These are phyloP conservation scores for Flaveria brownii DNA, from an alignment of 129 eudicot species.

Conservation along the genomic window DNA sequence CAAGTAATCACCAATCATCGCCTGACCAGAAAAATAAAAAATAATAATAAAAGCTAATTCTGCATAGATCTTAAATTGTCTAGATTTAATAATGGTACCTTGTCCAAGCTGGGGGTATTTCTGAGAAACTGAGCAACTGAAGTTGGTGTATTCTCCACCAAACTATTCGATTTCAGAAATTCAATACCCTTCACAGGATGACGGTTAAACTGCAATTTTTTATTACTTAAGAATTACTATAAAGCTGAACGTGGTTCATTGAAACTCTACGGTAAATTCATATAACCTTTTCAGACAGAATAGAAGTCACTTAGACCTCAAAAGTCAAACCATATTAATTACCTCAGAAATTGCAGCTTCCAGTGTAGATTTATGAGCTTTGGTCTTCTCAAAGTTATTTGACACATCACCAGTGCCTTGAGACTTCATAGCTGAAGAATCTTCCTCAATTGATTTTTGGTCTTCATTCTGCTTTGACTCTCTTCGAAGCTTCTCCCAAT, in stretches of 20 bases:
- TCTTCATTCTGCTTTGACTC: slow-evolving; percentile 59
- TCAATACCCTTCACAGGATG: slow-evolving; percentile 77
- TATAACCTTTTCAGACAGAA: background rate
- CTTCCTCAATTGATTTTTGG: slow-evolving; percentile 44
- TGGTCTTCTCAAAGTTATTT: slow-evolving; percentile 86
- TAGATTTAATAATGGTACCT: slow-evolving; percentile 44
- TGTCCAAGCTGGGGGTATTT: slow-evolving; percentile 76
- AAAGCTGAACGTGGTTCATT: slow-evolving; percentile 12
- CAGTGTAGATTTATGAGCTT: slow-evolving; percentile 93
- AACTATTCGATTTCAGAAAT: slow-evolving; percentile 61
- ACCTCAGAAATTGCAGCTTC: slow-evolving; percentile 96
- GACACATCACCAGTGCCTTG: slow-evolving; percentile 45
- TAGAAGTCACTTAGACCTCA: background rate
- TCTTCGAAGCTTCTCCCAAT: slow-evolving; percentile 82
- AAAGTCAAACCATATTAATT: slow-evolving; percentile 14
- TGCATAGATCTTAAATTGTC: background rate
- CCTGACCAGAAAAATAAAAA: slow-evolving; percentile 41
- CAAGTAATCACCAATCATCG: slow-evolving; percentile 95
- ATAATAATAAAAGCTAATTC: background rate
- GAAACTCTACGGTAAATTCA: background rate
- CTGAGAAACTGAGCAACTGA: slow-evolving; percentile 90
- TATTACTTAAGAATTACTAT: slow-evolving; percentile 4
- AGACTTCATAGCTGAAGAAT: slow-evolving; percentile 45
- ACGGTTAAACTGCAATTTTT: slow-evolving; percentile 77
- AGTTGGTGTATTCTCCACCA: slow-evolving; percentile 87